Percentiles rank a stretch among this genome's conserved stretches.
Evolutionary conservation across 2,329 filamentous ascomycete species (phyloP).

Genomic region (Sclerotinia borealis): DNA sequence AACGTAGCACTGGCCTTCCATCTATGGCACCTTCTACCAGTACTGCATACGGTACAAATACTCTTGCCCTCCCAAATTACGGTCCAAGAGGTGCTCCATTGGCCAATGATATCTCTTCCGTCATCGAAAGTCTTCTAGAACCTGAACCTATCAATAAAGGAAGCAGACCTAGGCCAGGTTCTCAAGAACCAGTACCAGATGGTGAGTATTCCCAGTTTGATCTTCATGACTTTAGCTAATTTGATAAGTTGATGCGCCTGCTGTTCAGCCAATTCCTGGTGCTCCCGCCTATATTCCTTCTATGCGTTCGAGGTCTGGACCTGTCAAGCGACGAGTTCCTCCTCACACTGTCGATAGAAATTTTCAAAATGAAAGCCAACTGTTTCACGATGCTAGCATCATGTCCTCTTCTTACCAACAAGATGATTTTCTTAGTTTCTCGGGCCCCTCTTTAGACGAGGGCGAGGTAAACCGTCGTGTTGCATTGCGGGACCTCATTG

Average conservation of each 20-base stretch:
- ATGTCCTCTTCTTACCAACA: slow-evolving; percentile 20
- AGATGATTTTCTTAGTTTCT: slow-evolving; percentile 11
- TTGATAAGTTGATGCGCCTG: neutral
- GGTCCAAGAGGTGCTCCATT: slow-evolving; percentile 13
- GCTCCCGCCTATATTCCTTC: neutral
- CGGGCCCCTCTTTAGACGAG: neutral
- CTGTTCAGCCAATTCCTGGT: neutral
- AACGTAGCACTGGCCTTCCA: slow-evolving; percentile 16
- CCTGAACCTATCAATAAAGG: slow-evolving; percentile 1
- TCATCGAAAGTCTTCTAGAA: slow-evolving; percentile 20
- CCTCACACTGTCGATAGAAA: slow-evolving; percentile 19
- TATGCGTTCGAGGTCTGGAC: slow-evolving; percentile 2
- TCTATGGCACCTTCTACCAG: slow-evolving; percentile 21
- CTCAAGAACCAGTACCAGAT: neutral
- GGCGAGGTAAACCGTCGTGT: slow-evolving; percentile 10
- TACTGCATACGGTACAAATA: slow-evolving; percentile 29
- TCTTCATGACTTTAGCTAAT: neutral
- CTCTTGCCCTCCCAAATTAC: slow-evolving; percentile 14
- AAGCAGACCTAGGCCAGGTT: neutral
- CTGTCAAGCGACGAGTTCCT: neutral
- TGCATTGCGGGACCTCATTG: slow-evolving; percentile 10
- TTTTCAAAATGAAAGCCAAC: slow-evolving; percentile 34
- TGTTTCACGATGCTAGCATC: slow-evolving; percentile 35
- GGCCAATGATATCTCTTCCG: slow-evolving; percentile 16
- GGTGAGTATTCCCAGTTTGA: neutral